A percentile compares a stretch with the other conserved stretches of the same genome.
Conservation (phyloP, 768 basidiomycete genomes). For the Amanita jacksonii region DNA sequence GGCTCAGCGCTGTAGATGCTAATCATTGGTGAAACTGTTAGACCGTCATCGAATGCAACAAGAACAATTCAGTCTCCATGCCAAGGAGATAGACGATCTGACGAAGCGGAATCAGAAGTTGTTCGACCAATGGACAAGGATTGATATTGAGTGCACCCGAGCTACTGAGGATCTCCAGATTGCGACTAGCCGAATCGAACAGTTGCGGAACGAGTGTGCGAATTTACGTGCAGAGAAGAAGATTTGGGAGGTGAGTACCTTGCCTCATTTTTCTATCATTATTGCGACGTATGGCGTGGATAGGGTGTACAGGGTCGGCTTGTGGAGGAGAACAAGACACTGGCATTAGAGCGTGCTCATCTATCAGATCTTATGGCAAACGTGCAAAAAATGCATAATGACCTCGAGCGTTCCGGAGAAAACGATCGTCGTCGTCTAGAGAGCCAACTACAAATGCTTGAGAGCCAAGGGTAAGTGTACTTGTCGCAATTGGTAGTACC, state of each 20-base stretch:
- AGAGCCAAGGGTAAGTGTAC: slow-evolving; percentile 60
- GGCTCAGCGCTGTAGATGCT: neutral
- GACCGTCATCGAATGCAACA: slow-evolving; percentile 65
- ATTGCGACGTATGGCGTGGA: slow-evolving; percentile 7
- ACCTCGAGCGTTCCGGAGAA: slow-evolving; percentile 73
- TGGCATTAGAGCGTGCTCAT: slow-evolving; percentile 75
- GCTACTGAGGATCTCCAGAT: slow-evolving; percentile 56
- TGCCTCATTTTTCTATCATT: neutral
- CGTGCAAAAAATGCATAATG: slow-evolving; percentile 85
- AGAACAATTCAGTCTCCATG: slow-evolving; percentile 55
- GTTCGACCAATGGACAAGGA: slow-evolving; percentile 61
- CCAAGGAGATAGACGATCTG: slow-evolving; percentile 56
- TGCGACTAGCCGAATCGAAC: slow-evolving; percentile 55
- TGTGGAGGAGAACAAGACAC: slow-evolving; percentile 73
- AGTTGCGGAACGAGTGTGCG: slow-evolving; percentile 75
- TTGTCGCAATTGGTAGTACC: neutral
- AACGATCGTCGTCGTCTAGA: slow-evolving; percentile 80
- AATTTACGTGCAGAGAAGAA: slow-evolving; percentile 90
- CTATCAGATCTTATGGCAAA: slow-evolving; percentile 83
- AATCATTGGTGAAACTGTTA: slow-evolving; percentile 17
- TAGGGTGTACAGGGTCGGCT: slow-evolving; percentile 76
- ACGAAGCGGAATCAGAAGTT: slow-evolving; percentile 62
- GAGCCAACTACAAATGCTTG: slow-evolving; percentile 66
- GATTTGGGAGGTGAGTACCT: slow-evolving; percentile 70
- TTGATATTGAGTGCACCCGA: slow-evolving; percentile 67